phyloP scores from a whole-genome alignment of 257 asterid species.

The Misopates orontium region DNA sequence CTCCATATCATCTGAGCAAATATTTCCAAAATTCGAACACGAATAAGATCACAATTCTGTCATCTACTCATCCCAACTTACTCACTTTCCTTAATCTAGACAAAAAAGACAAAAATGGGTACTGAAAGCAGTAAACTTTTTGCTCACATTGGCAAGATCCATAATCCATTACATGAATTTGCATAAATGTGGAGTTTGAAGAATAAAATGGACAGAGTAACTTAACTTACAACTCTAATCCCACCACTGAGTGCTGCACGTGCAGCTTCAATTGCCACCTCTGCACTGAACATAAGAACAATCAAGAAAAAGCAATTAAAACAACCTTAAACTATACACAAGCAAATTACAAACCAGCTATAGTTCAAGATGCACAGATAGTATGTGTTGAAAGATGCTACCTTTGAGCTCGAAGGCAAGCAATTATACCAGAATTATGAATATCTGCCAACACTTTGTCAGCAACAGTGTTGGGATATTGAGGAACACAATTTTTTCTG shows the following conservation, averaged over 20 bases:
- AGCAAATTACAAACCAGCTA: too few relatives aligned
- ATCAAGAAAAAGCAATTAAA: constrained; percentile 17
- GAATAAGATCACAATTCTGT: neutral
- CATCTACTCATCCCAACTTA: neutral
- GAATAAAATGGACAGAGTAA: neutral
- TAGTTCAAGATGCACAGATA: too few relatives aligned
- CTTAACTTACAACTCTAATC: constrained; percentile 61
- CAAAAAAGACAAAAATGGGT: too few relatives aligned
- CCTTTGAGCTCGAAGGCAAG: constrained; percentile 85
- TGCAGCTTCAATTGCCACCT: constrained; percentile 77
- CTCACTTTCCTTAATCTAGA: neutral
- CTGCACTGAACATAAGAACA: constrained; percentile 56
- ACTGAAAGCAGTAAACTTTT: neutral
- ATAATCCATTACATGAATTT: too few relatives aligned
- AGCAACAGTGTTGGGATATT: constrained; percentile 30
- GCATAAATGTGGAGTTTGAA: too few relatives aligned
- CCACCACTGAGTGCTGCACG: constrained; percentile 75
- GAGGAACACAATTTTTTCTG: constrained; percentile 14
- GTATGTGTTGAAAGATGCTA: constrained; percentile 15
- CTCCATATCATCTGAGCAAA: neutral
- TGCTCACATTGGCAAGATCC: neutral
- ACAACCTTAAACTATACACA: neutral
- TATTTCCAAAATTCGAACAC: neutral
- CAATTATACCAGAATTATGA: constrained; percentile 65
- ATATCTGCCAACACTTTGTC: constrained; percentile 52